Evolutionary conservation across 2,329 filamentous ascomycete genomes (phyloP), one percentile per base, ranked within the genome.

Genomic region (Paracorniculantispora psalliotae): DNA sequence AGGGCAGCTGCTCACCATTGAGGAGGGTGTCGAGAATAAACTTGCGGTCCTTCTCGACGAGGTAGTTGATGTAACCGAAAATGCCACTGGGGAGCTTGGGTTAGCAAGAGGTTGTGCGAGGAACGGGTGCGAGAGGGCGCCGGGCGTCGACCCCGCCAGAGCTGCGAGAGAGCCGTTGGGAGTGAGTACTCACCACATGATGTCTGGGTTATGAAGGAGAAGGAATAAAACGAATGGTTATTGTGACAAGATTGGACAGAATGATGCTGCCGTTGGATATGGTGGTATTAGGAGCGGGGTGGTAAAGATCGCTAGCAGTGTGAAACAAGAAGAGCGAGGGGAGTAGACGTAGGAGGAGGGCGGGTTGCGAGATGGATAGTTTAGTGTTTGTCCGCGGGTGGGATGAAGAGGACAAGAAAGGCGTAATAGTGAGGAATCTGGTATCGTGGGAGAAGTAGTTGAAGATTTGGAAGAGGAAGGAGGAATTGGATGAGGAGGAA

Each of bases 51-150:
- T 96, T 97, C 84, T 97, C 94, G 75, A 97, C 92, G 75, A 97
- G 82, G 80, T 97, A 97, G 82, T 97, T 97, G 81, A 97, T 91
- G 84, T 97, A 97, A 71, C 93, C 93, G 81, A 97, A 96, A 78
- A 94, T 96, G 77, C 91, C 91, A 87, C 90, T 93, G 65, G 62
- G 61, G 61, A 43, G 48, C 62, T 48, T 51, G 46, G 10, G 63
- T 73, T 64, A 73, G 71, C 65, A 49, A 39, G n/a, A 19, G 9
- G 15, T 33, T n/a, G n/a, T n/a, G 12, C 15, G 19, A 43, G 39
- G 6, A 17, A 43, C 2, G 10, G 33, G 23, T n/a, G 41, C n/a
- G 23, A 21, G 44, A 30, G 43, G 33, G 21, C 15, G 41, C 9
- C 15, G n/a, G 10, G 26, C 1, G 10, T 13, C 26, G n/a, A 21